These are phyloP conservation scores for Striga asiatica DNA, from an alignment of 257 asterid species.

Conservation along the genomic window DNA sequence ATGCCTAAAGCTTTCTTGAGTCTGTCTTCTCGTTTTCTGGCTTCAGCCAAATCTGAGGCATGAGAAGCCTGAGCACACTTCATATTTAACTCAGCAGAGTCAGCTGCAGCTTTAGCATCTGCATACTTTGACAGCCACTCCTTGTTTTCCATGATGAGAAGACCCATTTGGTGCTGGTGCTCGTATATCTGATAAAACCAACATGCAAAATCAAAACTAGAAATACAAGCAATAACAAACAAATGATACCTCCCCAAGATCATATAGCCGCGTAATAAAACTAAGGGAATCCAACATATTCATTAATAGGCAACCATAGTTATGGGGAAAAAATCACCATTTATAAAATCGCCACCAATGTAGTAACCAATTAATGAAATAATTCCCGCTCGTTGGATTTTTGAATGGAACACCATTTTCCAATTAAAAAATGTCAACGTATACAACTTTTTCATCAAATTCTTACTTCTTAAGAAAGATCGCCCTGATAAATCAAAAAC, in stretches of 20 bases:
- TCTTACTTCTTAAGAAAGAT: not conserved
- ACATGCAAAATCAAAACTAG: constrained; percentile 9
- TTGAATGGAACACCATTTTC: not conserved
- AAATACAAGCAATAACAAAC: not conserved
- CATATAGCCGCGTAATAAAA: not conserved
- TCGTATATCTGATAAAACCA: constrained; percentile 42
- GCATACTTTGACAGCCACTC: constrained; percentile 72
- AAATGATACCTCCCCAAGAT: not conserved
- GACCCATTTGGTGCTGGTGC: constrained; percentile 95
- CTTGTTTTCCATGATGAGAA: constrained; percentile 75
- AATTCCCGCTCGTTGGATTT: constrained; percentile 6
- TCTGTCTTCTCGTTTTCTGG: constrained; percentile 69
- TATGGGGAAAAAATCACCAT: constrained; percentile 2
- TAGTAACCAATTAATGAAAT: constrained; percentile 15
- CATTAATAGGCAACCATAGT: not conserved
- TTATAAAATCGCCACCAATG: constrained; percentile 8
- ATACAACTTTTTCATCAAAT: not conserved
- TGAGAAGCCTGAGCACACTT: constrained; percentile 63
- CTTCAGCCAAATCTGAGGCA: constrained; percentile 44
- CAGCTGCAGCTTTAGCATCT: constrained; percentile 51
- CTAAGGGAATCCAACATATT: not conserved
- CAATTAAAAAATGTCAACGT: not conserved
- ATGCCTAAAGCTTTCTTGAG: constrained; percentile 80
- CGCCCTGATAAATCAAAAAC: not conserved
- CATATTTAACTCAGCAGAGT: constrained; percentile 49